phyloP scores from a whole-genome alignment of 2,329 filamentous ascomycete genomes.

The Paramyrothecium roridum region DNA sequence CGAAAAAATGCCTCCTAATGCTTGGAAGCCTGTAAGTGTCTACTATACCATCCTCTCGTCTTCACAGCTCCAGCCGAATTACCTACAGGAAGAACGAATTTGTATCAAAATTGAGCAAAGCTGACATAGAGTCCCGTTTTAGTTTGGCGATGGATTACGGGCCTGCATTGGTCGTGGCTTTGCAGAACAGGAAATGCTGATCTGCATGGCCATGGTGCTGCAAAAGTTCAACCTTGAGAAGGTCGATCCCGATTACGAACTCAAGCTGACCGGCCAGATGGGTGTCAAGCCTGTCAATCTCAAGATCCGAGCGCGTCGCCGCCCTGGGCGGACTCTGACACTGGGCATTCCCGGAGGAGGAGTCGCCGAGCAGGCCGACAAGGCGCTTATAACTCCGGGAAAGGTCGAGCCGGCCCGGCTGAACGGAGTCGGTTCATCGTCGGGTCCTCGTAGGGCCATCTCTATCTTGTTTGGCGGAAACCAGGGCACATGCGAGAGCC shows the following conservation, averaged over 20 bases:
- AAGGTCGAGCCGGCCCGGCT: neutral
- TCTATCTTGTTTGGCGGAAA: neutral
- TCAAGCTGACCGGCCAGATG: constrained; percentile 43
- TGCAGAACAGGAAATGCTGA: constrained; percentile 64
- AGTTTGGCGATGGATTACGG: constrained; percentile 61
- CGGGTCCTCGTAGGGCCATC: neutral
- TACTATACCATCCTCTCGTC: no score
- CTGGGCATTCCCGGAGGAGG: constrained; percentile 1
- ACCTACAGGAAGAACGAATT: neutral
- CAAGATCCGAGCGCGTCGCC: constrained; percentile 49
- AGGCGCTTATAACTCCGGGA: neutral
- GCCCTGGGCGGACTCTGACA: constrained; percentile 22
- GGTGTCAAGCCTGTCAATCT: constrained; percentile 57
- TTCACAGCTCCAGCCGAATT: no score
- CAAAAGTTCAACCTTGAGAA: constrained; percentile 62
- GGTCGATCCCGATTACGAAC: constrained; percentile 39
- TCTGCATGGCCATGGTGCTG: constrained; percentile 50
- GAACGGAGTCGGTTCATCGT: neutral
- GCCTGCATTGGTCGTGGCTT: constrained; percentile 65
- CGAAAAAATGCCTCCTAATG: constrained; percentile 35
- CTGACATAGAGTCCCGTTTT: constrained; percentile 26
- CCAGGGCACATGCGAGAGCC: neutral
- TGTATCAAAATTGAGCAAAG: constrained; percentile 3
- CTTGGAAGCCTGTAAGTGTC: constrained; percentile 39
- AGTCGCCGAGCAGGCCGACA: neutral